These are phyloP conservation scores for Leptodermis oblonga DNA, from an alignment of 257 asterid genomes.

Conservation along the genomic window DNA sequence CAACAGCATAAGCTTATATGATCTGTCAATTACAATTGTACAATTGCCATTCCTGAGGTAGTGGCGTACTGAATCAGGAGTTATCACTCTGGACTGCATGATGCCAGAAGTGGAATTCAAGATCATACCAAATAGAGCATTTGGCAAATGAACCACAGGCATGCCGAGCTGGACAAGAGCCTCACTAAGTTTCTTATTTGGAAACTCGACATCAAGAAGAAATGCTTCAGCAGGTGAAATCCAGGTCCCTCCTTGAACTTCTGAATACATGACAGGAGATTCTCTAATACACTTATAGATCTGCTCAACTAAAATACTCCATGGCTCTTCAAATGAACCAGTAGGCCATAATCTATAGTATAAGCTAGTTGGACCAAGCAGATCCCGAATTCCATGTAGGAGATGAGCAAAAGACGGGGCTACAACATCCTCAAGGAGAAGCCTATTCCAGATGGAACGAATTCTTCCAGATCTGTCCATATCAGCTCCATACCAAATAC, in stretches of 20 bases:
- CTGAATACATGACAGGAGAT: constrained; percentile 65
- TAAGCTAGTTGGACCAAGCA: constrained; percentile 51
- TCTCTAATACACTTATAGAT: constrained; percentile 54
- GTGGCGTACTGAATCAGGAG: constrained; percentile 82
- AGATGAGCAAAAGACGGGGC: constrained; percentile 73
- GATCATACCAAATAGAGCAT: constrained; percentile 60
- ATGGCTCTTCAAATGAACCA: constrained; percentile 90
- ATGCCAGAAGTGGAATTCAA: constrained; percentile 43
- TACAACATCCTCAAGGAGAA: constrained; percentile 81
- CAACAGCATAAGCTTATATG: constrained; percentile 58
- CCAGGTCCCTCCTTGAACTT: constrained; percentile 78
- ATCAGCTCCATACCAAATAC: constrained; percentile 98
- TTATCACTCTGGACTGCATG: constrained; percentile 60
- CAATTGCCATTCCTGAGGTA: constrained; percentile 48
- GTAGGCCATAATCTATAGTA: constrained; percentile 90
- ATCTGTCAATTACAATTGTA: constrained; percentile 42
- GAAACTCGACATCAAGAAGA: constrained; percentile 54
- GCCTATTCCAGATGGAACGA: constrained; percentile 96
- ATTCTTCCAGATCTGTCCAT: constrained; percentile 96
- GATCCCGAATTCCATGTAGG: constrained; percentile 52
- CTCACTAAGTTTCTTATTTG: constrained; percentile 57
- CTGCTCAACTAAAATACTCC: constrained; percentile 72
- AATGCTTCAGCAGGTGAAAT: constrained; percentile 71
- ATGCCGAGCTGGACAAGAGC: constrained; percentile 78
- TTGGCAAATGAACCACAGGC: constrained; percentile 84